Base-by-base conservation (phyloP, 2,329 filamentous ascomycete genomes). In the Diaporthe sp. region DNA sequence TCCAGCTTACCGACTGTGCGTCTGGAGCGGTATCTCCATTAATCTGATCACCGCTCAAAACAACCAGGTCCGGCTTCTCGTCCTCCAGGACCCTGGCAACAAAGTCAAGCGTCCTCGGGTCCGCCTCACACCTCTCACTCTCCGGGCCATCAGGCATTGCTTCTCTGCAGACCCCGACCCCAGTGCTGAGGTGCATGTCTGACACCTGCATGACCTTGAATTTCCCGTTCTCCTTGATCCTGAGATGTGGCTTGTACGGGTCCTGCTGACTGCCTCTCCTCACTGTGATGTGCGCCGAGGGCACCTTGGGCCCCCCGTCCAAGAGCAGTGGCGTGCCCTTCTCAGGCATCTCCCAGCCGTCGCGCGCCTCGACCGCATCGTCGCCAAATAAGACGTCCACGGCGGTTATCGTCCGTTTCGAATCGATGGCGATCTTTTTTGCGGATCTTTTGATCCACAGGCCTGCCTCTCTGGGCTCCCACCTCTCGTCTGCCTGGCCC, bases 191-290 rank as follows among this genome's bases (percentile, higher is more conserved):
- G 83, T 99, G 97, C 75, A 98, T 85, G 85, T 99, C 97, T n/a
- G 95, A 94, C 72, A 97, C 88, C 84, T 99, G 97, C 89, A 99
- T 92, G 77, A 99, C 98, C 86, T 98, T 98, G 87, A 98, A 98
- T 79, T 93, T 95, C 39, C 96, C 97, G 81, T 97, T 95, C 76
- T 97, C 95, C 56, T 91, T 90, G 76, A 99, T 94, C 74, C 94
- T 91, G 15, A 93, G 94, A 51, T 91, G 86, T 0, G 94, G 93
- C 81, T 93, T 95, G 79, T 92, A 89, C 47, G 88, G 83, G 77
- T 92, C 90, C 30, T 87, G 85, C 30, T 90, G 90, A 69, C 88
- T 86, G 2, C 97, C 96, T 78, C 94, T 90, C 68, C 94, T 91
- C 66, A 98, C 88, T 35, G 92, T 97, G 72, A 99, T 83, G 75